phyloP scores from a whole-genome alignment of 169 alveolate genomes.

The Eimeria necatrix region DNA sequence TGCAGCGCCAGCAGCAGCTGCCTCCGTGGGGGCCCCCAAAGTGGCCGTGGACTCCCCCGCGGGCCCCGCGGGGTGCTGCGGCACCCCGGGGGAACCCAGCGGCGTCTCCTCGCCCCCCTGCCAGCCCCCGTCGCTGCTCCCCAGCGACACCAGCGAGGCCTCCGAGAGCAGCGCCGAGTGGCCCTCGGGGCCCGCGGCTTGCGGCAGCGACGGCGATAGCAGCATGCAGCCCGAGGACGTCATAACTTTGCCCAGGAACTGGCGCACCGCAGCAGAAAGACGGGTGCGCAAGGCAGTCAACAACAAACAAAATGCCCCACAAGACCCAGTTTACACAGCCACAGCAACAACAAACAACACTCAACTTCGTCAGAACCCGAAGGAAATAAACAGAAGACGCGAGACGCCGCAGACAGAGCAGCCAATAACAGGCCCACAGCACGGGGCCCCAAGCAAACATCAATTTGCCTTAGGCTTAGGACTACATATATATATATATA shows the following conservation, averaged over 20 bases:
- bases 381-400: too few relatives aligned
- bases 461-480: background rate
- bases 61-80: background rate
- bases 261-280: background rate
- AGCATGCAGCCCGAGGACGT: background rate
- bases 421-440: too few relatives aligned
- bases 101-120: background rate
- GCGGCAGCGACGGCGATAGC: background rate
- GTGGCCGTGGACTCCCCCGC: background rate
- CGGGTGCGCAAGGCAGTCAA: background rate
- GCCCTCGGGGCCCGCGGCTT: background rate
- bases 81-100: background rate
- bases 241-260: slow-evolving; percentile 25
- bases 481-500: background rate
- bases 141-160: background rate
- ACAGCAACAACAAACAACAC: too few relatives aligned
- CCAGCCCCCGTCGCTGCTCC: background rate
- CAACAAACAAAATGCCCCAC: background rate
- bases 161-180: background rate
- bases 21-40: background rate
- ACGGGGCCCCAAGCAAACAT: too few relatives aligned
- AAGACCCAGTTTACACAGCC: too few relatives aligned
- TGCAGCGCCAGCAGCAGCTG: background rate
- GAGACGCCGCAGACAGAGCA: too few relatives aligned
- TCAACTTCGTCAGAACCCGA: too few relatives aligned